Evolutionary conservation across 176 grass and related monocot genomes (phyloP), one percentile per base, ranked within the genome.

Genomic region (Olyra latifolia): DNA sequence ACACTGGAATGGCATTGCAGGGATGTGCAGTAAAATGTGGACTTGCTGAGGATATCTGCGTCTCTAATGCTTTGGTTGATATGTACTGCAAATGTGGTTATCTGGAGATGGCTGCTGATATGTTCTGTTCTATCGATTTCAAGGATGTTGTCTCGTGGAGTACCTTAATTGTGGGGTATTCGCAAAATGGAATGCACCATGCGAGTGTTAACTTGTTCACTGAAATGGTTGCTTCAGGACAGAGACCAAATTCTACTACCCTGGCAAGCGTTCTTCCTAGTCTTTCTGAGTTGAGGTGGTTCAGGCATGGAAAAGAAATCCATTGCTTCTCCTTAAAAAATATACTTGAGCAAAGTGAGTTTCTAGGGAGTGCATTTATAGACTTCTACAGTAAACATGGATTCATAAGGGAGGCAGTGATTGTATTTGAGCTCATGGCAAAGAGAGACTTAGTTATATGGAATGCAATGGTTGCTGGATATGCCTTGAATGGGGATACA

Each of bases 121-220:
- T 87, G 38, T 93, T 93, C 25, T 6, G 39, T 39, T 81, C 52
- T 44, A 84, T 87, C 7, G 1, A 42, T 25, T 69, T 40, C 65
- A 93, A 89, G 66, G 91, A 93, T 62, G 71, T 89, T 14, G 40
- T 93, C 60, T 93, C 87, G 16, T 93, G 91, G 91, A 89, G 84
- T 64, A 89, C 84, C 67, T 70, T 93, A 74, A 84, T 93, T 30
- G 83, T 77, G 0, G 91, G 91, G 28, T 72, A 87, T 81, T 87
- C 84, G 1, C 84, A 87, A 38, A 93, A 93, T 6, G 30, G 80
- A 69, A 80, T 72, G 27, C 57, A 58, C 69, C 14, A 42, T 38
- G 38, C 17, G 7, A 78, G 84, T 59, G 40, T 87, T 35, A 62
- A 4, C 32, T 63, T 87, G 80, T 84, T 93, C 23, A 1, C 44